Conservation (phyloP, 805 yeast genomes). For the Scheffersomyces coipomensis region DNA sequence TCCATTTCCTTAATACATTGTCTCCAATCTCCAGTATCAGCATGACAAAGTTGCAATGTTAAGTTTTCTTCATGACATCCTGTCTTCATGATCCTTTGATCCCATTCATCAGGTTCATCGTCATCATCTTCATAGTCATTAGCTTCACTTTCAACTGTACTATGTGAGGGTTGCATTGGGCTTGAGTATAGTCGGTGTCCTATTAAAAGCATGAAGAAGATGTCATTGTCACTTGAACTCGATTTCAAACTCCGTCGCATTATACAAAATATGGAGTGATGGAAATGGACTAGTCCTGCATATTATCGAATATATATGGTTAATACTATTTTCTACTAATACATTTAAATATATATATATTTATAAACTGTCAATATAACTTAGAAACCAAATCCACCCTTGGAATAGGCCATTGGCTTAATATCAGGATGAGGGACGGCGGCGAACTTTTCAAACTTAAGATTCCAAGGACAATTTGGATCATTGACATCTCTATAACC, state of each 20-base stretch:
- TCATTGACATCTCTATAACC: slow-evolving; percentile 37
- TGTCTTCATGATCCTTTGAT: slow-evolving; percentile 41
- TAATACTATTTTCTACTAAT: no score
- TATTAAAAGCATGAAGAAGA: no score
- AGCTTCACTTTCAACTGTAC: background rate
- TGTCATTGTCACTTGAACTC: no score
- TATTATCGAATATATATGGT: no score
- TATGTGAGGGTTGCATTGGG: slow-evolving; percentile 4
- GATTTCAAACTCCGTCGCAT: no score
- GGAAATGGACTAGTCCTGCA: no score
- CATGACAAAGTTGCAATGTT: slow-evolving; percentile 41
- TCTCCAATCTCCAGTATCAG: slow-evolving; percentile 48
- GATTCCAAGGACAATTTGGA: slow-evolving; percentile 41
- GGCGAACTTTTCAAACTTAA: slow-evolving; percentile 60
- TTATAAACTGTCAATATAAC: background rate
- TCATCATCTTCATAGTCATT: slow-evolving; percentile 18
- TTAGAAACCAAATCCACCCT: slow-evolving; percentile 43
- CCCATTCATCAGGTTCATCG: slow-evolving; percentile 49
- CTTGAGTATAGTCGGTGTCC: no score
- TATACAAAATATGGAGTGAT: no score
- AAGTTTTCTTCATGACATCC: slow-evolving; percentile 44
- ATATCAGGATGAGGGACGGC: slow-evolving; percentile 90
- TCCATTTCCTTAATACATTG: slow-evolving; percentile 45
- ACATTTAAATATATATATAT: background rate
- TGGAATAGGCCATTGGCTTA: slow-evolving; percentile 88